These are phyloP conservation scores for Pseudozyma hubeiensis DNA, from an alignment of 1,284 basidiomycete genomes.

Conservation along the genomic window DNA sequence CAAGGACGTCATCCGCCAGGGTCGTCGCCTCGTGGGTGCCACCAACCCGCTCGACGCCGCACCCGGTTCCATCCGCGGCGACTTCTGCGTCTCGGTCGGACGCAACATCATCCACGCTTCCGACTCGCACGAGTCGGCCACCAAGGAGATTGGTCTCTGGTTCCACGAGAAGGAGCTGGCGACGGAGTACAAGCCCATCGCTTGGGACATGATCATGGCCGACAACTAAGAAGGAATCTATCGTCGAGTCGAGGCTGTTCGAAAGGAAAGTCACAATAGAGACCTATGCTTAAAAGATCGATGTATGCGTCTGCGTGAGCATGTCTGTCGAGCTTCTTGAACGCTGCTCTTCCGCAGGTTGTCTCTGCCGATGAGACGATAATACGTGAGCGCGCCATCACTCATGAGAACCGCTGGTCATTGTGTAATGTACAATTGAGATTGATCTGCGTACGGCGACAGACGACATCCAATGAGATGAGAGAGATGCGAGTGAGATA, in stretches of 20 bases:
- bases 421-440: slow-evolving; percentile 31
- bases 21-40: slow-evolving; percentile 63
- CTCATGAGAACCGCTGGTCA: not conserved
- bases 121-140: slow-evolving; percentile 71
- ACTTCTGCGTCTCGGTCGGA: slow-evolving; percentile 64
- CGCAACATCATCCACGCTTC: slow-evolving; percentile 72
- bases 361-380: no score
- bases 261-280: no score
- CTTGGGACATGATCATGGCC: slow-evolving; percentile 61
- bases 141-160: slow-evolving; percentile 72
- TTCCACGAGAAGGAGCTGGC: slow-evolving; percentile 70
- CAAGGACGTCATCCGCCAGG: slow-evolving; percentile 66
- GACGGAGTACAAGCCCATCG: slow-evolving; percentile 69
- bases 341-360: no score
- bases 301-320: no score
- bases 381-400: no score
- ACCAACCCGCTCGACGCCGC: slow-evolving; percentile 62
- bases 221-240: slow-evolving; percentile 45
- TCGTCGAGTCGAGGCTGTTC: no score
- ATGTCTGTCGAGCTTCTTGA: no score
- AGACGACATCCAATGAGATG: not conserved
- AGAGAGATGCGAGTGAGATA: no score
- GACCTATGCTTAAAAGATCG: no score
- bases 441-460: not conserved
- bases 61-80: slow-evolving; percentile 62